Evolutionary conservation across 2,329 filamentous ascomycete species (phyloP).

Genomic region (Zelopaecilomyces penicillatus): DNA sequence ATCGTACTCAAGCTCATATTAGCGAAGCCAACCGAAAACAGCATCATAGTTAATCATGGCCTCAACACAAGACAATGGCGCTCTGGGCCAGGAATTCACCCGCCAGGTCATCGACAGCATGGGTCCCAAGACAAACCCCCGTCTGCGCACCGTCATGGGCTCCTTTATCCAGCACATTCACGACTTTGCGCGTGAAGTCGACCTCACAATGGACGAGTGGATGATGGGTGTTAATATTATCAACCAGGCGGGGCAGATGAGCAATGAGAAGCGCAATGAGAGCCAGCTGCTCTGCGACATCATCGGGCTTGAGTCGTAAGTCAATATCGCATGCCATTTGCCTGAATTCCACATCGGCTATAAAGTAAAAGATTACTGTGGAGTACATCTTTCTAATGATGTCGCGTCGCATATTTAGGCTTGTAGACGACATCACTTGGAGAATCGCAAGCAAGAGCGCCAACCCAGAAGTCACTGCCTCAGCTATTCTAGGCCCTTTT

Average conservation of each 20-base stretch:
- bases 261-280: constrained; percentile 61
- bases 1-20: no score
- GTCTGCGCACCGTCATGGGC: constrained; percentile 59
- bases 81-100: constrained; percentile 51
- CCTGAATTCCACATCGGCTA: neutral
- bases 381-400: neutral
- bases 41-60: neutral
- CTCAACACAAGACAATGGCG: constrained; percentile 10
- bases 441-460: constrained; percentile 38
- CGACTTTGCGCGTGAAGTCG: constrained; percentile 71
- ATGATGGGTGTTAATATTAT: constrained; percentile 55
- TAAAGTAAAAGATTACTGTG: neutral
- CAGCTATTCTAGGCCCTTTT: constrained; percentile 78
- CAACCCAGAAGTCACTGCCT: constrained; percentile 51
- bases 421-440: constrained; percentile 76
- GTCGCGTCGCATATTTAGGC: constrained; percentile 21
- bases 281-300: constrained; percentile 65
- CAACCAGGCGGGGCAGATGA: constrained; percentile 59
- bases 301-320: constrained; percentile 61
- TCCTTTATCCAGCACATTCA: constrained; percentile 67
- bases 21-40: no score
- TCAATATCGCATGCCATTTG: neutral
- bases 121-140: constrained; percentile 60
- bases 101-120: constrained; percentile 64
- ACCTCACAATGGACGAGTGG: constrained; percentile 77